Base-by-base conservation (phyloP, 1,284 basidiomycete species). In the Apiotrichum montevideense region DNA sequence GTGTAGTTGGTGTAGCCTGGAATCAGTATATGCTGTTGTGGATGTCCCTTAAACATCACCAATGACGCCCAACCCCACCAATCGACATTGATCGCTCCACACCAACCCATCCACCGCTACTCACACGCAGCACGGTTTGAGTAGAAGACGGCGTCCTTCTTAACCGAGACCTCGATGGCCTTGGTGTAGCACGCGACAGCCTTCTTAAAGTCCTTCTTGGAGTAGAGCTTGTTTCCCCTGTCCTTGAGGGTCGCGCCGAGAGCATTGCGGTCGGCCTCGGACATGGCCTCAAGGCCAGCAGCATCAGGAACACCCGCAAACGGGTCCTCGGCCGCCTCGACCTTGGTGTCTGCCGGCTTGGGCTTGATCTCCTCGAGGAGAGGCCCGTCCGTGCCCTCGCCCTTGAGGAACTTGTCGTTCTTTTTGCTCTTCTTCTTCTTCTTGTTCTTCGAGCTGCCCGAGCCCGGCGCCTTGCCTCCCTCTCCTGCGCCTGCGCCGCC, bases 61-160 rank as follows among this genome's bases (percentile, higher is more conserved):
- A 37, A 39, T 6, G 44, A 34, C 13, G 5, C 39, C 53, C n/a
- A 21, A 4, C 21, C 21, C 21, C 21, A 21, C 21, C 21, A 21
- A 21, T 21, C 21, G 21, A 21, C 21, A 21, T 21, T 21, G 21
- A 21, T 21, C 21, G 21, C 21, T 21, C 21, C 21, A 21, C 21
- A 21, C 21, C 21, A 21, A 21, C 21, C 33, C 4, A 40, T 43
- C 15, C 13, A 35, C 35, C 8, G 6, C 34, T 32, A 70, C 85
- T 65, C 60, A 91, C 94, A 97, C 59, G 96, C 96, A 46, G 95
- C 95, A 57, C 96, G 87, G 79, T 99, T 99, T 74, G 89, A 91
- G 83, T 87, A 98, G 80, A 90, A 98, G 50, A 98, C 92, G 35
- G 95, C 87, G 72, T 96, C 90, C 34, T 89, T 85, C 72, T 85